Evolutionary conservation across 1,284 basidiomycete species (phyloP), one percentile per base, ranked within the genome.

Genomic region (Pseudomicrostroma phylloplanum): DNA sequence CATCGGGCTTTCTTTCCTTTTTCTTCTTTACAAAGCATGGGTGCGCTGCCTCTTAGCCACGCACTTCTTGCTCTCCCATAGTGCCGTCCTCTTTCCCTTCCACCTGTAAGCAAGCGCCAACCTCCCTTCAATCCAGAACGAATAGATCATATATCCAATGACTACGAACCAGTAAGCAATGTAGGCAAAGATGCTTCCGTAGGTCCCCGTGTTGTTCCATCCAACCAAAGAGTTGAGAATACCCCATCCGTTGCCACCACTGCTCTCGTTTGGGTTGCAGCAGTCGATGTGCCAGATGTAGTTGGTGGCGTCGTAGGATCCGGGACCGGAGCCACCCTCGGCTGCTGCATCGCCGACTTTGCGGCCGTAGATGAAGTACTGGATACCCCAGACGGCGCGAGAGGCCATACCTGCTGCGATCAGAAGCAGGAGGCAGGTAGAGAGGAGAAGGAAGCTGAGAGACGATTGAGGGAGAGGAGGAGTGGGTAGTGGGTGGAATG

Each of bases 231-330:
- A 67, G 64, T 78, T 78, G 53, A 78, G 57, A 17, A 78, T 69
- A 8, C 69, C 64, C 74, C 74, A 78, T 13, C 74, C 74, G 7
- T 62, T 66, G 7, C 72, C 74, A 9, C 61, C 66, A 30, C 41
- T 23, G 87, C 73, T 64, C 62, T 70, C 60, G 56, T 88, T 89
- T 0, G 80, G 93, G 70, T 86, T 89, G 58, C 86, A 93, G 68
- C 91, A 90, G 79, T 93, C 92, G 80, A 86, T 84, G 78, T 77
- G 74, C 67, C 71, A 77, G 40, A 77, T 62, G 64, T 76, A 76
- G 40, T 66, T 68, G 7, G 57, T 60, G 11, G 68, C 60, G 43
- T 76, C 61, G 69, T 72, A 77, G n/a, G 59, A 63, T 1, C 73
- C 76, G 1, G 73, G 70, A 17, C 76, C 75, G 39, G 65, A 55